A percentile compares a stretch with the other conserved stretches of the same genome.
Evolutionary conservation across 345 rosid genomes (phyloP).

Genomic region (Linum trigynum): DNA sequence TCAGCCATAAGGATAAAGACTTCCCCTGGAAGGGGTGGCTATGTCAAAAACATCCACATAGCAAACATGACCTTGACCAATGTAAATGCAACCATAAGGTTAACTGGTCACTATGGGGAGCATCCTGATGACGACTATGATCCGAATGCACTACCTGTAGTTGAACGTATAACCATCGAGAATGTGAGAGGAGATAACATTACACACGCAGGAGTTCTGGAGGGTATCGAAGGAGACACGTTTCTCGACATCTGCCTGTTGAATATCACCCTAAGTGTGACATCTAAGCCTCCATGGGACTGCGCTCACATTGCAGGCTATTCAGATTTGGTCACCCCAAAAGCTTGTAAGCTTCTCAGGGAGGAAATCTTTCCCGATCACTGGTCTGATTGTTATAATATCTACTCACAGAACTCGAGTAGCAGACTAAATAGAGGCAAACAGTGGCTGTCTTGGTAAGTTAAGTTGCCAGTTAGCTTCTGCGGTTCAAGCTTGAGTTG

Average conservation of each 20-base stretch:
- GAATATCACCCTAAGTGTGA: conserved; percentile 43
- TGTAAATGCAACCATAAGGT: conserved; percentile 58
- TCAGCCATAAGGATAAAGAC: conserved; percentile 76
- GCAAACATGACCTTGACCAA: conserved; percentile 50
- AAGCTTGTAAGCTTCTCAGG: conserved; percentile 52
- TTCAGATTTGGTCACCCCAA: conserved; percentile 65
- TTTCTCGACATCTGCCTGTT: conserved; percentile 66
- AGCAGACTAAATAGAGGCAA: conserved; percentile 32
- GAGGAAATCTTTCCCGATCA: conserved; percentile 54
- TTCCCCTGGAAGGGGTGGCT: conserved; percentile 88
- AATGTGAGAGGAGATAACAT: conserved; percentile 61
- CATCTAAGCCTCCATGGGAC: conserved; percentile 57
- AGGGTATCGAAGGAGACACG: conserved; percentile 72
- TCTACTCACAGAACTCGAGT: conserved; percentile 28
- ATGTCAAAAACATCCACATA: conserved; percentile 61
- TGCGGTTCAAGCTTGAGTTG: conserved; percentile 23
- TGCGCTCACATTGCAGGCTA: conserved; percentile 72
- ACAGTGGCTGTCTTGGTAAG: conserved; percentile 63
- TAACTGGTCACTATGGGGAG: conserved; percentile 64
- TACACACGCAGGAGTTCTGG: conserved; percentile 60
- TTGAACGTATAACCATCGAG: conserved; percentile 60
- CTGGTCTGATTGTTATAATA: conserved; percentile 52
- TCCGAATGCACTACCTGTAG: conserved; percentile 59
- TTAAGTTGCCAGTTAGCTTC: conserved; percentile 20
- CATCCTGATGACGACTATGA: conserved; percentile 77